Base-by-base conservation (phyloP, 805 yeast genomes). In the Jamesozyma gamospora region DNA sequence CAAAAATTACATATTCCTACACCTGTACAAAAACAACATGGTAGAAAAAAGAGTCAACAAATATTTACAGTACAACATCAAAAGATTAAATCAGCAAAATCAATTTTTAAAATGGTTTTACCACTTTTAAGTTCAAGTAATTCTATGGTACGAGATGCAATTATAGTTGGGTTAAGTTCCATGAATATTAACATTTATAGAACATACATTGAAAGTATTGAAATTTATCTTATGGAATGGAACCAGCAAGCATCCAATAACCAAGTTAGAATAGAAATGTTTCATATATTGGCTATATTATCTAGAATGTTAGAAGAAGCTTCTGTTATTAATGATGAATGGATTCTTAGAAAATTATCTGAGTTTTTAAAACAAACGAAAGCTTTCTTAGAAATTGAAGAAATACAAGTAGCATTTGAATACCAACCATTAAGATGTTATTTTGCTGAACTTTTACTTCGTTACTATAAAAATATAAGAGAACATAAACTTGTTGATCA, bases 81-180 rank as follows among this genome's bases (percentile, higher is more conserved):
- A 55, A 82, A 85, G 37, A 88, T 92, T 40, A 88, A 95, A 1
- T 85, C 96, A 44, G 96, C 96, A 0, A 79, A 81, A 43, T 80
- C 95, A 0, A 79, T 92, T 2, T 92, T 92, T 64, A 73, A 80
- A 41, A 78, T 92, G 80, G 88, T 86, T 0, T 66, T 86, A 29
- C 96, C 96, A 0, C 65, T 92, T 24, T 60, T 92, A 35, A 78
- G 74, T 24, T 77, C 87, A 0, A 75, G 77, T 2, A 85, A 83
- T 43, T 69, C 72, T 3, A 67, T 77, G 47, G 74, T 92, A 8
- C 69, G 84, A 44, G 95, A 88, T 46, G 92, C 96, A 0, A 77
- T 88, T 13, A 86, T 87, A n/a, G 66, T 81, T 2, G 97, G 97
- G 0, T 61, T 94, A 39, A 81, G 95, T 46, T 85, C 94, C 45